A percentile compares a stretch with the other conserved stretches of the same genome.
Conservation (phyloP, 208 protist species). For the Trypanosoma caninum region DNA sequence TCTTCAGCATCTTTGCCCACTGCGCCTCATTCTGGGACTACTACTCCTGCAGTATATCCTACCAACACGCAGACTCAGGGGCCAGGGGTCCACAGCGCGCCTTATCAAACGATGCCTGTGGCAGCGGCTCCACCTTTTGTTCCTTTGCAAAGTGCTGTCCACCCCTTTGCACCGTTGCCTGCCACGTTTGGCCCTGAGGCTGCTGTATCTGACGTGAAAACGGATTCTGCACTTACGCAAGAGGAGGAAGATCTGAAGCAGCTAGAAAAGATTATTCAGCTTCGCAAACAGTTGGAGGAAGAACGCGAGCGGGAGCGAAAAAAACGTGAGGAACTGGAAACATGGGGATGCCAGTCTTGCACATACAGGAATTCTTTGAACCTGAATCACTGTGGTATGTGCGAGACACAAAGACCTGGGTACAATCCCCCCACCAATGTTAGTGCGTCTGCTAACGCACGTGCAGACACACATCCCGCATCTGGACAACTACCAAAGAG, state of each 20-base stretch:
- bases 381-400: conserved; percentile 61
- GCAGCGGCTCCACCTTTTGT: background rate
- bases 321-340: conserved; percentile 58
- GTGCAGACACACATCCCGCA: conserved; percentile 1
- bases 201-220: background rate
- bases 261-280: conserved; percentile 78
- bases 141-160: background rate
- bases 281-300: conserved; percentile 72
- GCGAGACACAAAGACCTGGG: conserved; percentile 44
- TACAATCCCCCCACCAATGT: conserved; percentile 24
- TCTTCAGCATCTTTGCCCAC: background rate
- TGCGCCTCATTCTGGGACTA: conserved; percentile 8
- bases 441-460: background rate
- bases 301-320: conserved; percentile 72
- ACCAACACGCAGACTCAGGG: background rate
- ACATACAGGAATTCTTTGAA: conserved; percentile 71
- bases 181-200: background rate
- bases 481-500: conserved; percentile 1
- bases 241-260: conserved; percentile 77
- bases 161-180: conserved; percentile 1
- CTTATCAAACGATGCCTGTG: background rate
- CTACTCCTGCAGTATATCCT: background rate
- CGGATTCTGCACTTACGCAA: conserved; percentile 11
- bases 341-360: conserved; percentile 72
- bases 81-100: background rate